phyloP scores from a whole-genome alignment of 2,329 filamentous ascomycete genomes.

The Aspergillus bombycis region DNA sequence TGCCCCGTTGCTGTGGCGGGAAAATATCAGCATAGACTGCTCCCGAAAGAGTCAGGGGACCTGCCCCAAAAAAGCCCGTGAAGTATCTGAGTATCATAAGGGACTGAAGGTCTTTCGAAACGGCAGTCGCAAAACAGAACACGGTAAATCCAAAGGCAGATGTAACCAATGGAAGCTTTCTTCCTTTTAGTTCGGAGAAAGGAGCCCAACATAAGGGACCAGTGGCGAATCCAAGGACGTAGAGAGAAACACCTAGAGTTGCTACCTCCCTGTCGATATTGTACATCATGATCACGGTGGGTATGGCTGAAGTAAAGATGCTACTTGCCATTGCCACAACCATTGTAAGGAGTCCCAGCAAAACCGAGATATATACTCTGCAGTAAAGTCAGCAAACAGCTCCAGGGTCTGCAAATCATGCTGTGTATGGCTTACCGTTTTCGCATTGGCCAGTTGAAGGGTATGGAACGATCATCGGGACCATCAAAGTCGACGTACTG shows the following conservation, averaged over 20 bases:
- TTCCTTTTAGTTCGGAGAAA: slow-evolving; percentile 36
- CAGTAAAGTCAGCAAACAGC: not conserved
- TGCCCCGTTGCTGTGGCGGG: slow-evolving; percentile 7
- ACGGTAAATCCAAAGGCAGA: slow-evolving; percentile 43
- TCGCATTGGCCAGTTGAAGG: not conserved
- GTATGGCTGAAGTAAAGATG: not conserved
- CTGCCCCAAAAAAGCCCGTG: slow-evolving; percentile 44
- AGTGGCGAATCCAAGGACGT: slow-evolving; percentile 20
- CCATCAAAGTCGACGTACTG: not conserved
- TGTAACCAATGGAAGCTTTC: slow-evolving; percentile 44
- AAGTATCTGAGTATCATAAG: slow-evolving; percentile 47
- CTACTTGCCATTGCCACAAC: not conserved
- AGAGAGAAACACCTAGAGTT: slow-evolving; percentile 12
- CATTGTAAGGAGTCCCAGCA: not conserved
- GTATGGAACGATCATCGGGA: not conserved
- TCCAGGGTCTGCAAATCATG: not conserved
- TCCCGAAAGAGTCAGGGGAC: slow-evolving; percentile 41
- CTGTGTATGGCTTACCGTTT: not conserved
- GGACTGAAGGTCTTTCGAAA: slow-evolving; percentile 37
- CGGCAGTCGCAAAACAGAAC: slow-evolving; percentile 48
- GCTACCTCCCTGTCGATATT: not conserved
- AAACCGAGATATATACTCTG: not conserved
- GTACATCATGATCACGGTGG: not conserved
- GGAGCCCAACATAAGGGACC: slow-evolving; percentile 32
- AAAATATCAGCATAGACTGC: slow-evolving; percentile 39